These are phyloP conservation scores for Magnaporthiopsis incrustans DNA, from an alignment of 2,329 filamentous ascomycete species.

Conservation along the genomic window DNA sequence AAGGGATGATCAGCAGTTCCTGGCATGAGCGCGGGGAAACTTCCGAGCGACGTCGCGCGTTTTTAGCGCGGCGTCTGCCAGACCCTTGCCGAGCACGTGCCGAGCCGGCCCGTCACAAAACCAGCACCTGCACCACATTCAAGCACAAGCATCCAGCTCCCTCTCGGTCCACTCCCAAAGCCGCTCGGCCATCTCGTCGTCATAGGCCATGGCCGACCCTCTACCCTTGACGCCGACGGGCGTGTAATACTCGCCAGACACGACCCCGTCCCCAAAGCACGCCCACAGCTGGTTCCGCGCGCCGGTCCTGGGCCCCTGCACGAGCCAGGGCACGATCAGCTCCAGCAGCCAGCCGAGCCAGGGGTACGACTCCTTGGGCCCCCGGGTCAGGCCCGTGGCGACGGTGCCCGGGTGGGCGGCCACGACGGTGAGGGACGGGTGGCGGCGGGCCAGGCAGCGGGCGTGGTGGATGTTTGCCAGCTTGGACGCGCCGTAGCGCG, in stretches of 20 bases:
- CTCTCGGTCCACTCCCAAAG: slow-evolving; percentile 26
- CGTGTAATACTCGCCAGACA: slow-evolving; percentile 24
- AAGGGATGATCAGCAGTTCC: too few relatives aligned
- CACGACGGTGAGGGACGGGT: not conserved
- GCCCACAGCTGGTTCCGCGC: slow-evolving; percentile 36
- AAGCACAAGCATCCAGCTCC: slow-evolving; percentile 15
- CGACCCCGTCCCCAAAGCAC: slow-evolving; percentile 22
- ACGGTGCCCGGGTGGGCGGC: slow-evolving; percentile 7
- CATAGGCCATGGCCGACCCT: slow-evolving; percentile 11
- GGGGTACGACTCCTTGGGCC: slow-evolving; percentile 16
- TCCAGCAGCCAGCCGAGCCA: not conserved
- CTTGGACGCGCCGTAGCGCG: slow-evolving; percentile 37
- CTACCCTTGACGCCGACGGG: slow-evolving; percentile 21
- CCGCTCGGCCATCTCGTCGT: slow-evolving; percentile 18
- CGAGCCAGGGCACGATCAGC: not conserved
- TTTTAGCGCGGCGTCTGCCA: too few relatives aligned
- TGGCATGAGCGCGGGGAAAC: too few relatives aligned
- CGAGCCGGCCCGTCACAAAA: too few relatives aligned
- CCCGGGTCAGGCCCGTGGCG: slow-evolving; percentile 2
- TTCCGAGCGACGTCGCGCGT: too few relatives aligned
- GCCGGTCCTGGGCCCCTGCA: slow-evolving; percentile 19
- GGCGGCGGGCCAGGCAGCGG: slow-evolving; percentile 16
- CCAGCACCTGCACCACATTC: too few relatives aligned
- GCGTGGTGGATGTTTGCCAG: slow-evolving; percentile 35
- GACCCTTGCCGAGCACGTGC: too few relatives aligned